Percentiles rank a stretch among this genome's conserved stretches.
These are phyloP conservation scores for Boletus barrowsii DNA, from an alignment of 768 basidiomycete species.

Conservation along the genomic window DNA sequence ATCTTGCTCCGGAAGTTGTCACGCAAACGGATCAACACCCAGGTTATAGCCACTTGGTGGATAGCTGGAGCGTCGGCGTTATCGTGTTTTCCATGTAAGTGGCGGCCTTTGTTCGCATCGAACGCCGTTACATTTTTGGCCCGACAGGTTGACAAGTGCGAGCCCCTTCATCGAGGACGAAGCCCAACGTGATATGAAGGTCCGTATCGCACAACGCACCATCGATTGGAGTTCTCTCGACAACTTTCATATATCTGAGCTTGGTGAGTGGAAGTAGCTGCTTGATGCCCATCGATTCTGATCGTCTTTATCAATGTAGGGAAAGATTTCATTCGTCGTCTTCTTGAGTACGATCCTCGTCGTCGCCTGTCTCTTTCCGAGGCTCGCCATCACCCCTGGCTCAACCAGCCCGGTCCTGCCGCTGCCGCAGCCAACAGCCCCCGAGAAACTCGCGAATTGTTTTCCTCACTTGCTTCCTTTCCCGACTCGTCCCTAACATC, in stretches of 20 bases:
- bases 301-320: conserved; percentile 44
- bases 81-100: conserved; percentile 89
- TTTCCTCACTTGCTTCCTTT: conserved; percentile 11
- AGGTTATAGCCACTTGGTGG: conserved; percentile 87
- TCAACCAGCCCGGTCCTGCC: conserved; percentile 27
- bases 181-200: conserved; percentile 53
- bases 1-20: conserved; percentile 92
- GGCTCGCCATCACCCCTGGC: conserved; percentile 78
- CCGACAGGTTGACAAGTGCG: conserved; percentile 65
- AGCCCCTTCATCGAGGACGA: conserved; percentile 82
- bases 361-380: conserved; percentile 68
- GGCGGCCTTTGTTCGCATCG: neutral
- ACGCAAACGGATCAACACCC: conserved; percentile 46
- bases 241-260: conserved; percentile 36
- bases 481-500: conserved; percentile 21
- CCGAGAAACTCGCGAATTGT: conserved; percentile 1
- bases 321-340: conserved; percentile 58
- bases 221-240: conserved; percentile 62
- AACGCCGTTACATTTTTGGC: neutral
- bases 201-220: conserved; percentile 53
- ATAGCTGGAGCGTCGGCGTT: conserved; percentile 95
- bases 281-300: neutral
- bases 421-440: neutral
- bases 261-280: conserved; percentile 39
- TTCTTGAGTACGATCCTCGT: conserved; percentile 64